Percentiles rank a stretch among this genome's conserved stretches.
Evolutionary conservation across 2,329 filamentous ascomycete genomes (phyloP).

Genomic region (Colletotrichum musicola): DNA sequence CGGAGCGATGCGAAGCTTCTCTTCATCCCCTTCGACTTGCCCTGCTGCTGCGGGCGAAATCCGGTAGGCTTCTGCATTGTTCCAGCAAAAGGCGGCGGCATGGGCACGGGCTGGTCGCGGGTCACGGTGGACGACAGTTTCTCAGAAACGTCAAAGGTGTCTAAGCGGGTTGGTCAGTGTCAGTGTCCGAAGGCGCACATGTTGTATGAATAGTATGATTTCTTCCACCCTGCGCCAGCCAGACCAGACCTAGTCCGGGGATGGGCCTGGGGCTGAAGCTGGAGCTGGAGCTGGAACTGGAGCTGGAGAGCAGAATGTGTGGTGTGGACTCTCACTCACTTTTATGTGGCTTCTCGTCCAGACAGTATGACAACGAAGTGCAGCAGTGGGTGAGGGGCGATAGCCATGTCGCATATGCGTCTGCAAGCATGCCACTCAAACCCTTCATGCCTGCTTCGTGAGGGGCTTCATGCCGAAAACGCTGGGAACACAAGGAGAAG

Average conservation of each 20-base stretch:
- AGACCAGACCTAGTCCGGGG: no score
- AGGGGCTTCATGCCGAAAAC: slow-evolving; percentile 35
- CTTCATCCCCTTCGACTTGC: slow-evolving; percentile 50
- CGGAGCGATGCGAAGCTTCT: slow-evolving; percentile 55
- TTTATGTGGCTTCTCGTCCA: slow-evolving; percentile 54
- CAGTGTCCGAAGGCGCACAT: slow-evolving; percentile 21
- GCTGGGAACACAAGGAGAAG: slow-evolving; percentile 22
- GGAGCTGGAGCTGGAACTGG: neutral
- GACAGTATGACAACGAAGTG: slow-evolving; percentile 52
- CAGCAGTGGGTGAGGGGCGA: slow-evolving; percentile 61
- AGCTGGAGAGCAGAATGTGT: slow-evolving; percentile 21
- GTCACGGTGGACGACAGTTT: slow-evolving; percentile 46
- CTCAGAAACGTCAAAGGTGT: slow-evolving; percentile 42
- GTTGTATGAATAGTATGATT: neutral
- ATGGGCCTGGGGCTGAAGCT: neutral
- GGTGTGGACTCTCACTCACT: slow-evolving; percentile 47
- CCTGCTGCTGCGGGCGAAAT: slow-evolving; percentile 44
- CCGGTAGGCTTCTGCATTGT: slow-evolving; percentile 40
- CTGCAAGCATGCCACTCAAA: slow-evolving; percentile 56
- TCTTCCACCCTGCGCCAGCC: neutral
- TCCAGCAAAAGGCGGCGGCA: slow-evolving; percentile 46
- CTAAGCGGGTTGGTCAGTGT: slow-evolving; percentile 37
- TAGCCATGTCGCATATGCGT: slow-evolving; percentile 61
- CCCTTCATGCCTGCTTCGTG: slow-evolving; percentile 51
- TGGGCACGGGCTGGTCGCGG: slow-evolving; percentile 48